Conservation (phyloP, 805 yeast species). For the Myxozyma geophila region DNA sequence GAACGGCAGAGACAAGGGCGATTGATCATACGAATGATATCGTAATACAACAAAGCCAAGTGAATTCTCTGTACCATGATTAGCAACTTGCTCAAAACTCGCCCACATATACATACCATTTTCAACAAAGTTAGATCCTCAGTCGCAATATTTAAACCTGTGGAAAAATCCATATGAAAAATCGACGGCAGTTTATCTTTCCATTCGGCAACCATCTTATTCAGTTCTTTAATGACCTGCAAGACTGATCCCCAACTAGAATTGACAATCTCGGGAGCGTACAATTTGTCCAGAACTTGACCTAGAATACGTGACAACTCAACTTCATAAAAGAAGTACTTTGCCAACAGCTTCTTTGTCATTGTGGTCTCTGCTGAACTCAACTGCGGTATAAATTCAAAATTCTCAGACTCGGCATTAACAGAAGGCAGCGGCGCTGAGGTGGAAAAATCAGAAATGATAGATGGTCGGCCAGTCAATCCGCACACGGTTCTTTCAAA, state of each 20-base stretch:
- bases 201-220: conserved; percentile 18
- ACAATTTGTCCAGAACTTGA: conserved; percentile 25
- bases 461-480: conserved; percentile 30
- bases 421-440: conserved; percentile 25
- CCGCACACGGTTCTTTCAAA: conserved; percentile 27
- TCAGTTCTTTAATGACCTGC: conserved; percentile 19
- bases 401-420: conserved; percentile 24
- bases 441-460: conserved; percentile 16
- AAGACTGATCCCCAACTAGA: conserved; percentile 16
- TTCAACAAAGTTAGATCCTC: conserved; percentile 18
- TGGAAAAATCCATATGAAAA: conserved; percentile 1
- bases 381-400: conserved; percentile 21
- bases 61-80: conserved; percentile 11
- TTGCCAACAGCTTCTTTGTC: conserved; percentile 4
- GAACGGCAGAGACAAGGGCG: conserved; percentile 25
- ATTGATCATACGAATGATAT: conserved; percentile 23
- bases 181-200: conserved; percentile 11
- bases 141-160: not conserved
- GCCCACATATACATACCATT: conserved; percentile 12
- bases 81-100: not conserved
- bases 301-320: conserved; percentile 21
- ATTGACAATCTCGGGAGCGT: conserved; percentile 21
- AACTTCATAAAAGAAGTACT: conserved; percentile 20
- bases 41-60: conserved; percentile 16
- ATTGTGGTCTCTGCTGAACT: conserved; percentile 8